Conservation (phyloP, 2,329 filamentous ascomycete genomes). For the Colletotrichum higginsianum region DNA sequence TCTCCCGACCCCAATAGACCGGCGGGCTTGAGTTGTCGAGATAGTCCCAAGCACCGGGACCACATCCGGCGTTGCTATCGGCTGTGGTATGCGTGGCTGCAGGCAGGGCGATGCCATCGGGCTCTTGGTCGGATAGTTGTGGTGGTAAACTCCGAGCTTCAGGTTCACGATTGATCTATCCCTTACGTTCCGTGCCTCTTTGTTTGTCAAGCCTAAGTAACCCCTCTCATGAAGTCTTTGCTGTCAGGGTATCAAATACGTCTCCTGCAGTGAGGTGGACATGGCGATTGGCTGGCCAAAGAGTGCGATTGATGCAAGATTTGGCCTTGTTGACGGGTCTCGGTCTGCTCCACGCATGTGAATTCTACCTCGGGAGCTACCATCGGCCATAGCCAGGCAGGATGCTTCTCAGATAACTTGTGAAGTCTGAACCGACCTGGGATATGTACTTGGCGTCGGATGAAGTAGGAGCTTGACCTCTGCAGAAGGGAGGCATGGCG, state of each 20-base stretch:
- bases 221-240: not conserved
- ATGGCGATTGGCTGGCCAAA: not conserved
- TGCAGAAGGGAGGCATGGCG: not conserved
- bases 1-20: not conserved
- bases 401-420: not conserved
- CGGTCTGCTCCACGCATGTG: not conserved
- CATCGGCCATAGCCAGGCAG: not conserved
- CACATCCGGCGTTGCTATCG: conserved; percentile 8
- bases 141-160: not conserved
- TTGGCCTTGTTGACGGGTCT: not conserved
- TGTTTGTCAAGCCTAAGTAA: not conserved
- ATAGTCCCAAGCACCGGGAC: not conserved
- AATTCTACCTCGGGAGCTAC: not conserved
- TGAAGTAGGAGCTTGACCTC: not conserved
- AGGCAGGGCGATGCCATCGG: not conserved
- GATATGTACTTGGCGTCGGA: not conserved
- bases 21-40: not conserved
- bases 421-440: not conserved
- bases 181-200: conserved; percentile 15
- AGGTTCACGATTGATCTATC: not conserved
- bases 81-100: conserved; percentile 15
- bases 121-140: not conserved
- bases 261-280: not conserved
- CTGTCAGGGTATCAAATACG: not conserved
- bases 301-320: too few relatives aligned